phyloP scores from a whole-genome alignment of 2,329 filamentous ascomycete species.

The Macroventuria anomochaeta region DNA sequence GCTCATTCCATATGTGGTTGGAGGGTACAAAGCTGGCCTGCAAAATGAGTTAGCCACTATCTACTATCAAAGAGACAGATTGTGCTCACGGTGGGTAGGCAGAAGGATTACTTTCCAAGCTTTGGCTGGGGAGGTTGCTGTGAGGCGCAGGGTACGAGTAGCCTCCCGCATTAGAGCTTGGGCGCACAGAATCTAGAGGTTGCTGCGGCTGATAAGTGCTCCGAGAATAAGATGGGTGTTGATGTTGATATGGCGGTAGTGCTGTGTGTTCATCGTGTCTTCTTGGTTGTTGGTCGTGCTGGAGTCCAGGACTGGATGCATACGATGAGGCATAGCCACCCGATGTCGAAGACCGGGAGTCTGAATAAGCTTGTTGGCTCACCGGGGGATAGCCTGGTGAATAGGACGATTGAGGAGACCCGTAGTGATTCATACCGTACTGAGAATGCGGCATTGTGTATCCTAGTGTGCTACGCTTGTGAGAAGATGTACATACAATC shows the following conservation, averaged over 20 bases:
- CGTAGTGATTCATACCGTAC: conserved; percentile 48
- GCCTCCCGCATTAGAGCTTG: conserved; percentile 35
- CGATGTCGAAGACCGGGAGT: conserved; percentile 36
- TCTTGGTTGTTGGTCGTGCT: conserved; percentile 33
- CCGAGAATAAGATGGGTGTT: conserved; percentile 34
- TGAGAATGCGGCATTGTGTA: conserved; percentile 51
- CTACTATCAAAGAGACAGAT: no score
- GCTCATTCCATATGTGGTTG: conserved; percentile 43
- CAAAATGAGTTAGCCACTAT: not conserved
- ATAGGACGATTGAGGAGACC: conserved; percentile 40
- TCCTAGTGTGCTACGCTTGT: conserved; percentile 45
- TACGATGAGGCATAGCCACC: conserved; percentile 39
- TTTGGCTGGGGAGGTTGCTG: conserved; percentile 37
- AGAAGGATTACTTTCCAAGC: conserved; percentile 36
- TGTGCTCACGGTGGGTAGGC: conserved; percentile 44
- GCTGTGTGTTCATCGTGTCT: conserved; percentile 38
- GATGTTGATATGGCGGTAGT: conserved; percentile 42
- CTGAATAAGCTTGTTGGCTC: conserved; percentile 39
- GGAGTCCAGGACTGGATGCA: conserved; percentile 34
- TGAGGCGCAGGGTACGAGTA: conserved; percentile 46
- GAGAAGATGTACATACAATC: conserved; percentile 11
- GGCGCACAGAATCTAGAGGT: conserved; percentile 36
- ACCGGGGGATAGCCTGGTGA: conserved; percentile 42
- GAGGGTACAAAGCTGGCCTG: conserved; percentile 44
- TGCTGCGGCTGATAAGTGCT: conserved; percentile 47